Percentiles rank a stretch among this genome's conserved stretches.
These are phyloP conservation scores for Nectriaceae sp. DNA, from an alignment of 2,329 filamentous ascomycete species.

Conservation along the genomic window DNA sequence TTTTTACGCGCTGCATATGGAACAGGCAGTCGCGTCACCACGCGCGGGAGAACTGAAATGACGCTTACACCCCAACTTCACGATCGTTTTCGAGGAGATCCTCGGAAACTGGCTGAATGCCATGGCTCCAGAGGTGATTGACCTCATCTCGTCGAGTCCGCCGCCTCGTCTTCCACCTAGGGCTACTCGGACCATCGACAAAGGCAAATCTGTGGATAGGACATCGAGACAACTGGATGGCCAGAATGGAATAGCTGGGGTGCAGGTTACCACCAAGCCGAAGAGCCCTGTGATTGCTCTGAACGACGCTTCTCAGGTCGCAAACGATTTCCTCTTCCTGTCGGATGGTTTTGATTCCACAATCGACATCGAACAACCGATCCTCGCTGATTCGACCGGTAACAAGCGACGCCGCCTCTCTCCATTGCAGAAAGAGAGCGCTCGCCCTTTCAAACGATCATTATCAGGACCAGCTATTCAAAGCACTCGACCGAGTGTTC, in stretches of 20 bases:
- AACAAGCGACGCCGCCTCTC: conserved; percentile 34
- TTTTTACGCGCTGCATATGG: conserved; percentile 20
- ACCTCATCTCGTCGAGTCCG: conserved; percentile 41
- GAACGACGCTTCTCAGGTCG: neutral
- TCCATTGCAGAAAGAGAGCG: conserved; percentile 4
- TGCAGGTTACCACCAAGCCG: too few species aligned
- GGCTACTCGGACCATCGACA: neutral
- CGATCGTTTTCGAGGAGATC: conserved; percentile 1
- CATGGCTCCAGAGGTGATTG: conserved; percentile 37
- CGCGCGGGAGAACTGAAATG: conserved; percentile 9
- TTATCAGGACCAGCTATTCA: conserved; percentile 14
- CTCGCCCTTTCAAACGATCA: conserved; percentile 16
- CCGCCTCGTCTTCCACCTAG: neutral
- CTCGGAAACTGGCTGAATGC: conserved; percentile 1
- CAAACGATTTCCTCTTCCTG: conserved; percentile 17
- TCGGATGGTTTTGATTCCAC: conserved; percentile 44
- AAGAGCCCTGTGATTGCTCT: neutral
- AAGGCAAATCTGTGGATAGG: neutral
- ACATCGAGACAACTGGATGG: neutral
- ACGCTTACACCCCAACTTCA: neutral
- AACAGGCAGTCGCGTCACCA: conserved; percentile 18
- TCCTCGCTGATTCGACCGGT: conserved; percentile 18
- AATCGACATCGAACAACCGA: conserved; percentile 36
- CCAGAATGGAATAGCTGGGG: neutral
- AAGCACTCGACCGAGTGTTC: neutral